Evolutionary conservation across 345 rosid genomes (phyloP), one percentile per base, ranked within the genome.

Genomic region (Lumnitzera littorea): DNA sequence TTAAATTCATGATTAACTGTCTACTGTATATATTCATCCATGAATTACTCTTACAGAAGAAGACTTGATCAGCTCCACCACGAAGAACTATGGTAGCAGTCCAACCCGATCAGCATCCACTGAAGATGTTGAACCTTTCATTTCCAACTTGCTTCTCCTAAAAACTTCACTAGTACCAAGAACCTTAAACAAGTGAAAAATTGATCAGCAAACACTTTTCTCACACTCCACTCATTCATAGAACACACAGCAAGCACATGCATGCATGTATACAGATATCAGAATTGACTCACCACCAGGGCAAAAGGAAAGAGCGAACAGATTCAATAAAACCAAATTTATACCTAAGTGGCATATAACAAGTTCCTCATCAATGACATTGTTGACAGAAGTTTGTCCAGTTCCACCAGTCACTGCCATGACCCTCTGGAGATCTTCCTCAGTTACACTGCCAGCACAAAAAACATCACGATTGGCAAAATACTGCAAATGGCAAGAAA

Each of bases 41-140:
- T n/a, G 25, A n/a, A 20, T n/a, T n/a, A 20, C 10, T 48, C 16
- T 25, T 54, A 58, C 59, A 59, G 58, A 51, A 70, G 62, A 64
- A 76, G 62, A 95, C 99, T 96, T 95, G 99, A 82, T 91, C 98
- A 63, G 99, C 99, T 67, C 99, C 99, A 75, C 99, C 99, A 66
- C 99, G 99, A 69, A 95, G 96, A 72, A 95, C 98, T 51, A 95
- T 87, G 36, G 99, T 95, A 14, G 99, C 99, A 46, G 99, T 95
- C 46, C 2, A 73, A 67, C 94, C 99, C 27, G 94, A 88, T 56
- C 96, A 96, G 75, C 99, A 95, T 58, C 99, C 99, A 48, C 95
- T 86, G 82, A 95, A 95, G 78, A 95, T 85, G 68, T 95, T 95
- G 70, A 86, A 95, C 76, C 99, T 87, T 75, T 95, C 99, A 67